Conservation (phyloP, 208 protist genomes). For the Wallacemonas sp. region DNA sequence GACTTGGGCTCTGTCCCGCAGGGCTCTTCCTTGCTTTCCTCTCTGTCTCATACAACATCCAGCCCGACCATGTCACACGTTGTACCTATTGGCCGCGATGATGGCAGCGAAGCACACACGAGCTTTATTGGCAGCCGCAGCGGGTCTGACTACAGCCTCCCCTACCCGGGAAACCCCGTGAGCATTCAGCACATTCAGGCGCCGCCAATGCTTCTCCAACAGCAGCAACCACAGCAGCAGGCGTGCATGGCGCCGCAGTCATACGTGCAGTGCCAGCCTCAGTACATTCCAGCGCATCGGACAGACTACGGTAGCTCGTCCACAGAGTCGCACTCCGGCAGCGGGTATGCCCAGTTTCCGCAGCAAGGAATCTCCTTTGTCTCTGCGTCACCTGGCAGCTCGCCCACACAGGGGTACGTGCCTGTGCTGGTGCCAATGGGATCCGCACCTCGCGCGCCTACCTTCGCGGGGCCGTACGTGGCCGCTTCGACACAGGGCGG, state of each 20-base stretch:
- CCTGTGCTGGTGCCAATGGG: neutral
- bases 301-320: neutral
- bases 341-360: neutral
- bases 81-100: neutral
- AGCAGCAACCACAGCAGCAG: conserved; percentile 14
- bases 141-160: neutral
- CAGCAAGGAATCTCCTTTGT: neutral
- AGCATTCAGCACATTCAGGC: conserved; percentile 1
- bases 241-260: no score
- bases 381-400: neutral
- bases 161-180: neutral
- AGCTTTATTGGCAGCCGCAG: conserved; percentile 15
- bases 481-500: neutral
- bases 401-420: neutral
- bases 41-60: neutral
- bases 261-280: conserved; percentile 13
- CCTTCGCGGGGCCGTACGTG: neutral
- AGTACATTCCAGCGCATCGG: neutral
- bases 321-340: neutral
- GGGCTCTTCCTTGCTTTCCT: neutral
- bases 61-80: neutral
- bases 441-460: neutral
- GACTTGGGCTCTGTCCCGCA: conserved; percentile 6
- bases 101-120: conserved; percentile 5
- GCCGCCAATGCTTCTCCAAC: neutral